Evolutionary conservation across 192 early-diverging fungal species (phyloP).

Genomic region (Obelidium mucronatum): DNA sequence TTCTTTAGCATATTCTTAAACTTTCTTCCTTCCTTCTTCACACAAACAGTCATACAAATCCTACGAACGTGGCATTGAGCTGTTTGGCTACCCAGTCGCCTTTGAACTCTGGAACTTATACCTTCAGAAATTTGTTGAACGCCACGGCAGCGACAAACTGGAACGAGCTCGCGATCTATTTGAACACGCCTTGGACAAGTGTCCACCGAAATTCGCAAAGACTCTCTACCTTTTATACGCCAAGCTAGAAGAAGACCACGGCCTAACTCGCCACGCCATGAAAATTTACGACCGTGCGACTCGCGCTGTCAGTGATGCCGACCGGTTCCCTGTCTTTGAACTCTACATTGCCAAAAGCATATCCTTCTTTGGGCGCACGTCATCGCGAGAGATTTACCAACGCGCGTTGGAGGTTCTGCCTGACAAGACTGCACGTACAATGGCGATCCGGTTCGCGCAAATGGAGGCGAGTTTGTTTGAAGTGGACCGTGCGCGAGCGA

Average conservation of each 20-base stretch:
- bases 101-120: conserved; percentile 99
- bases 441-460: conserved; percentile 83
- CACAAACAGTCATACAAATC: conserved; percentile 78
- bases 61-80: conserved; percentile 94
- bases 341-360: conserved; percentile 92
- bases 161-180: conserved; percentile 95
- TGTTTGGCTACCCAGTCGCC: conserved; percentile 96
- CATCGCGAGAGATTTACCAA: conserved; percentile 91
- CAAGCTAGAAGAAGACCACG: conserved; percentile 90
- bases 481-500: conserved; percentile 90
- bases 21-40: background rate
- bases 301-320: conserved; percentile 73
- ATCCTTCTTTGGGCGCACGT: conserved; percentile 83
- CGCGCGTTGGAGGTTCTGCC: conserved; percentile 87
- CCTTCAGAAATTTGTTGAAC: conserved; percentile 81
- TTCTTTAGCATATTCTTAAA: no score
- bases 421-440: conserved; percentile 77
- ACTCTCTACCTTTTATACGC: conserved; percentile 90
- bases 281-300: conserved; percentile 94
- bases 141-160: conserved; percentile 85
- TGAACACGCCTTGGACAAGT: conserved; percentile 89
- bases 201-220: conserved; percentile 86
- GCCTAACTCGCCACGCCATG: conserved; percentile 91
- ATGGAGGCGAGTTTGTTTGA: conserved; percentile 92
- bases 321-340: conserved; percentile 81